phyloP scores from a whole-genome alignment of 164 flowering plant species.

The Buxus sempervirens region DNA sequence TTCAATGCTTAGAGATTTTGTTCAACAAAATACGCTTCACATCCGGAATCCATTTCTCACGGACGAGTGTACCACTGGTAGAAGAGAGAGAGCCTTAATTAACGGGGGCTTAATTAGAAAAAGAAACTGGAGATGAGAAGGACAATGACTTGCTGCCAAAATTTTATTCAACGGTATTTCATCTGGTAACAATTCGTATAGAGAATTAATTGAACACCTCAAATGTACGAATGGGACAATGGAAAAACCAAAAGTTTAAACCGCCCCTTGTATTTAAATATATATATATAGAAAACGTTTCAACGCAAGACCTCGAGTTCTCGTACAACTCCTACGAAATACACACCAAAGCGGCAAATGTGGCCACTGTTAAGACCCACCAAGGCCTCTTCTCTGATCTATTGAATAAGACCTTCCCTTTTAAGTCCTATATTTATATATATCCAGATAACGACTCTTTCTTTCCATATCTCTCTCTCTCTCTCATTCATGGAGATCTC shows the following conservation, averaged over 20 bases:
- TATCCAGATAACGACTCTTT: too few relatives aligned
- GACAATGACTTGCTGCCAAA: slow-evolving; percentile 4
- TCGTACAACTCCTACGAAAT: too few relatives aligned
- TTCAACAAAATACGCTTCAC: too few relatives aligned
- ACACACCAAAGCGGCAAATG: not conserved
- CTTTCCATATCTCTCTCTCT: slow-evolving; percentile 1
- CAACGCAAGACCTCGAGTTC: not conserved
- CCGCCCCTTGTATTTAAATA: too few relatives aligned
- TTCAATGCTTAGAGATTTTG: too few relatives aligned
- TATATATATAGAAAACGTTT: not conserved
- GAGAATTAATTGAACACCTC: too few relatives aligned
- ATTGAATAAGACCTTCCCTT: not conserved
- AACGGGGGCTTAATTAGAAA: not conserved
- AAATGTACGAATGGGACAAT: too few relatives aligned
- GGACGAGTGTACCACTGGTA: too few relatives aligned
- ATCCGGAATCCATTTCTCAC: too few relatives aligned
- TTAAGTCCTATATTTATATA: not conserved
- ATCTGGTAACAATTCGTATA: not conserved
- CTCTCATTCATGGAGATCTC: slow-evolving; percentile 3
- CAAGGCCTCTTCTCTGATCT: not conserved
- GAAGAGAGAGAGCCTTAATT: not conserved
- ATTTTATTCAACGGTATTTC: slow-evolving; percentile 1
- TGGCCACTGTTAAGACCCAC: not conserved
- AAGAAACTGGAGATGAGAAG: not conserved
- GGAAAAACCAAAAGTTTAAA: too few relatives aligned